Conservation (phyloP, 2,329 filamentous ascomycete genomes). For the Calonectria ilicicola region DNA sequence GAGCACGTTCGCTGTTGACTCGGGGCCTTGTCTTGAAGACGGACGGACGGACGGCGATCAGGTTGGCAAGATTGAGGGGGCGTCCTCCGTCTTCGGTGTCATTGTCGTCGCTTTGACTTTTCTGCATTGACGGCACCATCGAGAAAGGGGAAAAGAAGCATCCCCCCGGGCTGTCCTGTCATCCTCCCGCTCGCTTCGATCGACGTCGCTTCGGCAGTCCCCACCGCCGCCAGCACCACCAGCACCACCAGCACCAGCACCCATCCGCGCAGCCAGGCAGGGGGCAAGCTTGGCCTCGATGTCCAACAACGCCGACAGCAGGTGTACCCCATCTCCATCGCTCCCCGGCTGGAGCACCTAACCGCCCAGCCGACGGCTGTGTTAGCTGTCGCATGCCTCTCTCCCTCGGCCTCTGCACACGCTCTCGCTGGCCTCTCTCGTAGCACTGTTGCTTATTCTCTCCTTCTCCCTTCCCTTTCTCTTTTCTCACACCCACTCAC, state of each 20-base stretch:
- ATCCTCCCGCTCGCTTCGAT: conserved; percentile 30
- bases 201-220: conserved; percentile 28
- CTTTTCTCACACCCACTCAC: conserved; percentile 12
- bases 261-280: conserved; percentile 40
- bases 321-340: conserved; percentile 29
- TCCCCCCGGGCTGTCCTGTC: conserved; percentile 20
- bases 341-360: conserved; percentile 27
- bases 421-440: neutral
- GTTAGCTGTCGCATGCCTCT: conserved; percentile 11
- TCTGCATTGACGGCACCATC: conserved; percentile 3
- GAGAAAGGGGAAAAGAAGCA: conserved; percentile 22
- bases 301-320: conserved; percentile 29
- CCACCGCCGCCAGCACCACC: conserved; percentile 30
- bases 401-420: neutral
- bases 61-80: neutral
- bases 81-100: conserved; percentile 1
- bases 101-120: neutral
- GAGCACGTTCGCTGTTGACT: conserved; percentile 3
- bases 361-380: neutral
- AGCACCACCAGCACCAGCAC: conserved; percentile 42
- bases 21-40: neutral
- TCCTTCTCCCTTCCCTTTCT: neutral
- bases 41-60: too few relatives aligned
- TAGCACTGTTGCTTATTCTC: neutral
- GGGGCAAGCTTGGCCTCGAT: conserved; percentile 36